Percentiles rank a stretch among this genome's conserved stretches.
Conservation (phyloP, 192 early-diverging fungal genomes). For the Gryganskiella cystojenkinii region DNA sequence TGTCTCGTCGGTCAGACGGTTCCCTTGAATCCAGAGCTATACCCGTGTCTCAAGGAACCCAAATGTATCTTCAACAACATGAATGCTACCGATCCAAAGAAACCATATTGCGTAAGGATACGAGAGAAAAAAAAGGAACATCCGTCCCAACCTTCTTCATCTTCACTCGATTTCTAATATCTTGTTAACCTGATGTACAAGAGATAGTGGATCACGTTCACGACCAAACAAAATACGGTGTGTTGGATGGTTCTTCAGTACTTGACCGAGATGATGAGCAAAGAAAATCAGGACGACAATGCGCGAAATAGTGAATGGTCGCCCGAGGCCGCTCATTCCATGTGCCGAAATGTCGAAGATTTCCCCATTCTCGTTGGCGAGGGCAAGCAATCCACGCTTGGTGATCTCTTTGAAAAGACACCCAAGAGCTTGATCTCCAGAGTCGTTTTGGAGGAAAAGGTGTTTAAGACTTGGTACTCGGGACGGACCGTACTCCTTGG, state of each 20-base stretch:
- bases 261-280: conserved; percentile 1
- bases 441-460: conserved; percentile 18
- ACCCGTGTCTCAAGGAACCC: not conserved
- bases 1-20: conserved; percentile 5
- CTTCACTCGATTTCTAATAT: not conserved
- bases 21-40: not conserved
- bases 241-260: conserved; percentile 11
- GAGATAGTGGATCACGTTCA: conserved; percentile 6
- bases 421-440: conserved; percentile 3
- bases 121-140: not conserved
- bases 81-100: too few relatives aligned
- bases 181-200: not conserved
- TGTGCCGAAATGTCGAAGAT: conserved; percentile 8
- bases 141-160: not conserved
- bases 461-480: conserved; percentile 15
- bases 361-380: not conserved
- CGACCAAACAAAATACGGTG: not conserved
- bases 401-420: conserved; percentile 3
- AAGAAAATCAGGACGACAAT: not conserved
- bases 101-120: too few relatives aligned
- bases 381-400: not conserved
- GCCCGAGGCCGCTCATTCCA: conserved; percentile 8
- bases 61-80: too few relatives aligned
- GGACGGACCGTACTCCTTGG: conserved; percentile 11
- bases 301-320: conserved; percentile 2